Conservation (phyloP, 2,329 filamentous ascomycete species). For the Dactylonectria macrodidyma region DNA sequence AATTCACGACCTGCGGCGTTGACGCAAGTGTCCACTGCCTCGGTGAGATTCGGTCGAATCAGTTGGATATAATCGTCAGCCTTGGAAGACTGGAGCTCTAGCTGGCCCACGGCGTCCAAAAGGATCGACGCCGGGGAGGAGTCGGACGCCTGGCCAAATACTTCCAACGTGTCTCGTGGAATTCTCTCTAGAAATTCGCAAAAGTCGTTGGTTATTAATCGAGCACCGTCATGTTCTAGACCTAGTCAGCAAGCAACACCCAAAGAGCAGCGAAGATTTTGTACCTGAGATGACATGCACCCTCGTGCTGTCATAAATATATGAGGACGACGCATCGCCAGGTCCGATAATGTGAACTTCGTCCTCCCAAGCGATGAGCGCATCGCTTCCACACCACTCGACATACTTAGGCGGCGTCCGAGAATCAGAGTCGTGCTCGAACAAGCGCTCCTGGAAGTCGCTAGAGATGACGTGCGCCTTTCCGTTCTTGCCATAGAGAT, state of each 20-base stretch:
- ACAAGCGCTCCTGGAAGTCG: conserved; percentile 93
- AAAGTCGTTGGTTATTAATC: conserved; percentile 91
- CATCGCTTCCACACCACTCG: conserved; percentile 97
- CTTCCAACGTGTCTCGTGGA: conserved; percentile 86
- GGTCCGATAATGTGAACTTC: conserved; percentile 95
- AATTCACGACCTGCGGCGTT: conserved; percentile 95
- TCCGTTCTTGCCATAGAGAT: conserved; percentile 87
- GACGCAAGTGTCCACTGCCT: conserved; percentile 94
- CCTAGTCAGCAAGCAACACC: conserved; percentile 24
- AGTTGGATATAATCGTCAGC: conserved; percentile 98
- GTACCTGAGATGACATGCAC: conserved; percentile 90
- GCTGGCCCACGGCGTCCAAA: conserved; percentile 89
- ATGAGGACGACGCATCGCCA: conserved; percentile 80
- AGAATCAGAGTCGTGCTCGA: conserved; percentile 91
- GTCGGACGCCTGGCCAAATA: conserved; percentile 90
- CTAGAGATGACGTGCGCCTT: conserved; percentile 94
- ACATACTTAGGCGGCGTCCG: conserved; percentile 89
- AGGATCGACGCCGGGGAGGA: conserved; percentile 93
- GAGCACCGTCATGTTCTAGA: conserved; percentile 83
- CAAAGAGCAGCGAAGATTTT: conserved; percentile 11
- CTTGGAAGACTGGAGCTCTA: conserved; percentile 95
- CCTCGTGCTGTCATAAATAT: conserved; percentile 90
- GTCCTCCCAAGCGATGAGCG: conserved; percentile 97
- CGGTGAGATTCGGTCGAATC: conserved; percentile 87
- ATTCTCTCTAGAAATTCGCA: conserved; percentile 98